Conservation (phyloP, 768 basidiomycete species). For the Lactarius akahatsu region DNA sequence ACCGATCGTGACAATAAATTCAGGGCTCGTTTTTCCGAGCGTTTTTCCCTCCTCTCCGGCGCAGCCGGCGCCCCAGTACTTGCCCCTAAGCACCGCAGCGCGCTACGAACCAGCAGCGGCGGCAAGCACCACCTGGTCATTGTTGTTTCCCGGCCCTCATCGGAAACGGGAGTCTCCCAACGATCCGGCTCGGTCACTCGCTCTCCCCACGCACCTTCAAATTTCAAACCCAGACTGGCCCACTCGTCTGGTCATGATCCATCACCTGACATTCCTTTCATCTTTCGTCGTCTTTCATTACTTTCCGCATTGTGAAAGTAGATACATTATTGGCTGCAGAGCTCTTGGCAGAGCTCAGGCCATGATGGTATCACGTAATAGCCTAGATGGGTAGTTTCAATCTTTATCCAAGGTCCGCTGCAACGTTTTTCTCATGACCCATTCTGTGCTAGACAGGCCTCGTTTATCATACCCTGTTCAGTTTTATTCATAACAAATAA, state of each 20-base stretch:
- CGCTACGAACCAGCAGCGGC: neutral
- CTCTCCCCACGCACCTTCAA: neutral
- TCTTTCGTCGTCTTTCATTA: neutral
- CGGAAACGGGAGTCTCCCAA: neutral
- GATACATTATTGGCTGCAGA: neutral
- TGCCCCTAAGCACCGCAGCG: neutral
- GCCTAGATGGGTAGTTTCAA: no score
- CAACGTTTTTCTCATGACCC: no score
- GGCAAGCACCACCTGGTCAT: neutral
- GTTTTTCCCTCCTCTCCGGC: neutral
- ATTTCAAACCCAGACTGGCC: neutral
- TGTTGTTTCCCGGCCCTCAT: neutral
- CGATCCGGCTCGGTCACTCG: neutral
- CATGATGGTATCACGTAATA: neutral
- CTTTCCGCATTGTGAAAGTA: neutral
- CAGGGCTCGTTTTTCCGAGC: conserved; percentile 8
- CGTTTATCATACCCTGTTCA: no score
- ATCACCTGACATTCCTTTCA: neutral
- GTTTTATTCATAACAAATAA: no score
- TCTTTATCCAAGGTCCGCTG: no score
- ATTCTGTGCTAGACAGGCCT: no score
- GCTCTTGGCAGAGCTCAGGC: neutral
- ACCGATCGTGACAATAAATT: conserved; percentile 25
- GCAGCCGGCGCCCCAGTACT: conserved; percentile 10
- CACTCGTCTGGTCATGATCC: neutral